These are phyloP conservation scores for Pestalotiopsis sp. DNA, from an alignment of 2,329 filamentous ascomycete genomes.

Conservation along the genomic window DNA sequence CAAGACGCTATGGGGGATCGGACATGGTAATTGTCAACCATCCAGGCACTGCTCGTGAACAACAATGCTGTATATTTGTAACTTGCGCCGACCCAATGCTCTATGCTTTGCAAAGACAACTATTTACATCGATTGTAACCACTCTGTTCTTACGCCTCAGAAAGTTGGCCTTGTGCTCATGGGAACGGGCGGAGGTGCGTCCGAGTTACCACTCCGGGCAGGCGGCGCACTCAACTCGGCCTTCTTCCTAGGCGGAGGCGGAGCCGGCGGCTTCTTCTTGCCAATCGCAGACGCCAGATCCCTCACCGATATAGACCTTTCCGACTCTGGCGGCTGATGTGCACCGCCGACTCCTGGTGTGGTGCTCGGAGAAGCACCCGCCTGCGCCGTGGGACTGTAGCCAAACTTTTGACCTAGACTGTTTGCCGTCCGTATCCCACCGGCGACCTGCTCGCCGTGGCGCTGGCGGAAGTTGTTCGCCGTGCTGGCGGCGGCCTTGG, in stretches of 20 bases:
- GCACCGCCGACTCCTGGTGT: background rate
- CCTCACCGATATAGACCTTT: background rate
- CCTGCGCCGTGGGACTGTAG: conserved; percentile 15
- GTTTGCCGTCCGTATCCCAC: conserved; percentile 60
- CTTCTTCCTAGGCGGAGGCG: conserved; percentile 54
- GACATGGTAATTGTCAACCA: background rate
- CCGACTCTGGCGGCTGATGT: background rate
- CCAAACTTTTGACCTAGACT: conserved; percentile 65
- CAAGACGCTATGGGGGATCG: background rate
- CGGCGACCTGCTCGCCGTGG: conserved; percentile 68
- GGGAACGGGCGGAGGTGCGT: conserved; percentile 54
- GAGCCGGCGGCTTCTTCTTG: conserved; percentile 60
- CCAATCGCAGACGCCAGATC: conserved; percentile 25
- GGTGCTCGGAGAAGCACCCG: background rate
- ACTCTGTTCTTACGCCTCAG: conserved; percentile 21
- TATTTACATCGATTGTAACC: background rate
- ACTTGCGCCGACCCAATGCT: background rate
- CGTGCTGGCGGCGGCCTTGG: conserved; percentile 59
- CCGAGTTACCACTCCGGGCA: conserved; percentile 26
- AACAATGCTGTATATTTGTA: background rate
- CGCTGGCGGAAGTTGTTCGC: conserved; percentile 71
- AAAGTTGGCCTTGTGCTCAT: conserved; percentile 53
- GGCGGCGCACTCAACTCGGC: conserved; percentile 34
- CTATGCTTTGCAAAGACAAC: background rate
- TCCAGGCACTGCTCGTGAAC: background rate